Evolutionary conservation across 495 filamentous ascomycete genomes (phyloP).

Genomic region (Pseudoneurospora amorphoporcata): DNA sequence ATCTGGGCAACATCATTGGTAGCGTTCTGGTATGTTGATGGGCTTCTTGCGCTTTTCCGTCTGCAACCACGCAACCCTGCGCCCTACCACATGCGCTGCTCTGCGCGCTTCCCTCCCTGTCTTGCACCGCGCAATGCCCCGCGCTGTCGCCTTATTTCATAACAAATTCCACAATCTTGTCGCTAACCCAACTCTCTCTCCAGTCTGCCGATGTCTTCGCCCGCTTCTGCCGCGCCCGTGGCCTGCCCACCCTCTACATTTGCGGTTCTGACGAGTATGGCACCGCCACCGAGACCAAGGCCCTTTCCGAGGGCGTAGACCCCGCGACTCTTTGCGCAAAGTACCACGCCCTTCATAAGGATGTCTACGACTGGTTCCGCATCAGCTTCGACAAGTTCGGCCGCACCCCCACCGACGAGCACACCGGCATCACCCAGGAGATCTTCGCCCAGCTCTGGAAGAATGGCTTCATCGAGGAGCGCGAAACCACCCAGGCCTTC

Average conservation of each 20-base stretch:
- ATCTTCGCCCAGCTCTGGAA: conserved; percentile 68
- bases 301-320: conserved; percentile 61
- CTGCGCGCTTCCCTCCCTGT: not conserved
- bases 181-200: not conserved
- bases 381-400: conserved; percentile 81
- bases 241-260: conserved; percentile 52
- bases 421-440: conserved; percentile 76
- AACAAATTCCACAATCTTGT: not conserved
- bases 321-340: conserved; percentile 70
- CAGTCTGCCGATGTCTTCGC: conserved; percentile 37
- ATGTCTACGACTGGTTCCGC: conserved; percentile 74
- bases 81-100: not conserved
- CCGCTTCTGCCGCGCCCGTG: conserved; percentile 65
- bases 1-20: conserved; percentile 89
- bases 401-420: conserved; percentile 67
- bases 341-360: conserved; percentile 73
- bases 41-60: not conserved
- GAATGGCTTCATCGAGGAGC: conserved; percentile 76
- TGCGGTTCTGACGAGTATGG: conserved; percentile 63
- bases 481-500: conserved; percentile 67
- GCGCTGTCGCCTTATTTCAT: not conserved
- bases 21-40: conserved; percentile 51
- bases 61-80: not conserved
- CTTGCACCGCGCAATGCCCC: not conserved
- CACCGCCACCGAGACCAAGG: conserved; percentile 74